Conservation (phyloP, 331 rosid genomes). For the Arachis monticola region DNA sequence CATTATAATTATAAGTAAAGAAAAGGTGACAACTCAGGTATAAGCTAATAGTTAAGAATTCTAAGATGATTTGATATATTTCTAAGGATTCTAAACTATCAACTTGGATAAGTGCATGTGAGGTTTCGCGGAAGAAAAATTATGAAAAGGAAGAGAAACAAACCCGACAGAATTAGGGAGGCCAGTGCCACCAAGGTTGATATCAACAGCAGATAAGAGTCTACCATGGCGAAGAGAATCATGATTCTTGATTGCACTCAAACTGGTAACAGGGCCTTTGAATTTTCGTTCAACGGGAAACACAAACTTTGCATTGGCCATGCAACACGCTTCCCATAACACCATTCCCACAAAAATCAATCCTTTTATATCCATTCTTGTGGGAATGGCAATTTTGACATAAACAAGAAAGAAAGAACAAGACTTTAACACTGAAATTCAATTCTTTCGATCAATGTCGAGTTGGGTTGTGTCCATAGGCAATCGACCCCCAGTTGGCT, state of each 20-base stretch:
- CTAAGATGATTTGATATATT: no score
- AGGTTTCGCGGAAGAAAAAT: no score
- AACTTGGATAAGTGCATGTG: no score
- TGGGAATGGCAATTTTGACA: not conserved
- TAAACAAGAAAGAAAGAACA: not conserved
- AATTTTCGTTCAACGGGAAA: conserved; percentile 65
- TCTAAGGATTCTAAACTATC: no score
- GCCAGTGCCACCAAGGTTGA: conserved; percentile 80
- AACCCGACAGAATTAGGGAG: conserved; percentile 71
- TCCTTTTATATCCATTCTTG: conserved; percentile 47
- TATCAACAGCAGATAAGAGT: conserved; percentile 63
- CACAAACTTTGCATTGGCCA: conserved; percentile 56
- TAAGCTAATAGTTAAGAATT: no score
- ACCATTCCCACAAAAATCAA: conserved; percentile 27
- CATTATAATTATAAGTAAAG: no score
- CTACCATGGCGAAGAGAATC: conserved; percentile 75
- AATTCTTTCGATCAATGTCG: not conserved
- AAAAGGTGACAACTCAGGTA: no score
- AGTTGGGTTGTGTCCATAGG: conserved; percentile 23
- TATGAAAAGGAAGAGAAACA: not conserved
- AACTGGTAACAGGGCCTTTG: conserved; percentile 47
- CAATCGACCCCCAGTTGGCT: conserved; percentile 38
- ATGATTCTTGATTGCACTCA: conserved; percentile 59
- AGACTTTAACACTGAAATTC: not conserved
- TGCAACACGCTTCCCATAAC: conserved; percentile 28